These are phyloP conservation scores for Nakaseomyces delphensis DNA, from an alignment of 1,139 yeast genomes.

Conservation along the genomic window DNA sequence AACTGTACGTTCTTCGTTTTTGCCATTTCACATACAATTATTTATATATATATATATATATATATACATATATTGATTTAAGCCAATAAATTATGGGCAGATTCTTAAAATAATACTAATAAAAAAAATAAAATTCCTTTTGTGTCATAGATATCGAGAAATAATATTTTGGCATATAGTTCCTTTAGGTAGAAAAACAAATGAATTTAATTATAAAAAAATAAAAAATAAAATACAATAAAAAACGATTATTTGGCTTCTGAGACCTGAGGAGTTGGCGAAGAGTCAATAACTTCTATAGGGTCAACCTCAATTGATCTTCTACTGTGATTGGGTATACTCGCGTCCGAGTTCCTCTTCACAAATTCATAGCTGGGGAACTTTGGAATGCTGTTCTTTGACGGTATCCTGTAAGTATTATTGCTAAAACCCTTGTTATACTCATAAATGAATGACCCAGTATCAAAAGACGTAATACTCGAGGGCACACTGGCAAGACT, in stretches of 20 bases:
- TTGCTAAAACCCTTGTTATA: not conserved
- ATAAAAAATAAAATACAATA: not conserved
- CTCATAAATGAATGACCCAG: not conserved
- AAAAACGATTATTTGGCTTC: not conserved
- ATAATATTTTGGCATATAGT: no score
- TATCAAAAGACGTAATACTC: conserved; percentile 1
- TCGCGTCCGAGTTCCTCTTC: not conserved
- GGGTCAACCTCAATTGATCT: not conserved
- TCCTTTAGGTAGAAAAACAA: no score
- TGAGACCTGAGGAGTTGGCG: not conserved
- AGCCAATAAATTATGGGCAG: no score
- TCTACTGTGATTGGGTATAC: not conserved
- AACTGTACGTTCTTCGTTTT: not conserved
- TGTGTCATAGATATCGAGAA: no score
- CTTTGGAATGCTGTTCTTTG: not conserved
- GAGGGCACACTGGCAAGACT: conserved; percentile 5
- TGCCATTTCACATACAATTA: not conserved
- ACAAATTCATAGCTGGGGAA: not conserved
- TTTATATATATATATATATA: not conserved
- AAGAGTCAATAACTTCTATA: not conserved
- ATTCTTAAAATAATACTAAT: no score
- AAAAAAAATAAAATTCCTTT: no score
- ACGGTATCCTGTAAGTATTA: not conserved
- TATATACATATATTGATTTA: no score
- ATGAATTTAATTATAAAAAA: no score